phyloP scores from a whole-genome alignment of 2,329 filamentous ascomycete species.

The Fusarium protoensiforme region DNA sequence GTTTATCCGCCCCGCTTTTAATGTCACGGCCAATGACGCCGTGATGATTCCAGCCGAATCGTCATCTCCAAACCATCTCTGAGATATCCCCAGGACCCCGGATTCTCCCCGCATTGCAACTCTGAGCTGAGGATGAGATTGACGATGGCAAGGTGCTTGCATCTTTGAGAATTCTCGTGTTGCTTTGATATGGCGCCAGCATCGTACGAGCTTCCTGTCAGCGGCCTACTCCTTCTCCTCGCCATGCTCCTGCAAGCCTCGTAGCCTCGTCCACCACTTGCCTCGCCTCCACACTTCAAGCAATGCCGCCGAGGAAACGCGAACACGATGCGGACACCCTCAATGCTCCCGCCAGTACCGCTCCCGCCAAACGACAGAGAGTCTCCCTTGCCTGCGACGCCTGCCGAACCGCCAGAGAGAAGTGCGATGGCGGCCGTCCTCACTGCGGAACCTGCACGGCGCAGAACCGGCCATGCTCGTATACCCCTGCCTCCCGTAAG shows the following conservation, averaged over 20 bases:
- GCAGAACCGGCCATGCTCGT: constrained; percentile 74
- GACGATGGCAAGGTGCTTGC: constrained; percentile 29
- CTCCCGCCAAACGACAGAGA: constrained; percentile 66
- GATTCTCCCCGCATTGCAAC: constrained; percentile 43
- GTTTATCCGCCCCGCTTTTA: constrained; percentile 36
- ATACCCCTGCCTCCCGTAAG: constrained; percentile 79
- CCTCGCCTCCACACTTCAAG: constrained; percentile 26
- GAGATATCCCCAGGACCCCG: constrained; percentile 38
- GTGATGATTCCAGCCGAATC: constrained; percentile 17
- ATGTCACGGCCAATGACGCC: constrained; percentile 24
- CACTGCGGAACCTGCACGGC: constrained; percentile 74
- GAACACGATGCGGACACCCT: constrained; percentile 41
- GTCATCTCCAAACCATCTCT: constrained; percentile 27
- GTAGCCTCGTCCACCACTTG: constrained; percentile 26
- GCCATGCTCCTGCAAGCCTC: constrained; percentile 40
- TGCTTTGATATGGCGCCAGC: constrained; percentile 38
- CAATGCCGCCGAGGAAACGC: constrained; percentile 55
- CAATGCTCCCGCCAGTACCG: constrained; percentile 36
- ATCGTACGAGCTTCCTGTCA: constrained; percentile 26
- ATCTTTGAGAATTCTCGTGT: constrained; percentile 14
- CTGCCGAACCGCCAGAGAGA: constrained; percentile 74
- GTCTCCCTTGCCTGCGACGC: constrained; percentile 77
- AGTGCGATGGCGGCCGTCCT: constrained; percentile 77
- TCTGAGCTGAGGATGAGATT: constrained; percentile 19
- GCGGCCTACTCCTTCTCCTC: constrained; percentile 15